A percentile compares a stretch with the other conserved stretches of the same genome.
Evolutionary conservation across 257 asterid genomes (phyloP).

Genomic region (Solanum rostratum): DNA sequence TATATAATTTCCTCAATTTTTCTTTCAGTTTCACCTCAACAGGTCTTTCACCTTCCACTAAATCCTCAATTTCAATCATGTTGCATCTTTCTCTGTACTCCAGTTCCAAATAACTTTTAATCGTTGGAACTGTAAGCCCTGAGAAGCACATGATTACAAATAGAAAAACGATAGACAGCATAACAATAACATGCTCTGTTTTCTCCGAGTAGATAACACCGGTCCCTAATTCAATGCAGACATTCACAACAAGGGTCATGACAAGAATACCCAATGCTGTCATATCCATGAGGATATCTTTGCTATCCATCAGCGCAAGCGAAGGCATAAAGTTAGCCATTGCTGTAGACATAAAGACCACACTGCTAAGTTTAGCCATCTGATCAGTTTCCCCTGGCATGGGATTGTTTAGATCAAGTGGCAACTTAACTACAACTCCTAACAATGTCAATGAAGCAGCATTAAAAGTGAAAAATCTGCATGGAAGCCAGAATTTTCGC

Average conservation of each 20-base stretch:
- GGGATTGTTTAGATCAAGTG: conserved; percentile 5
- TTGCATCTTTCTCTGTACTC: neutral
- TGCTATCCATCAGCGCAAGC: neutral
- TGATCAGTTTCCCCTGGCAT: conserved; percentile 1
- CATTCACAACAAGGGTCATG: neutral
- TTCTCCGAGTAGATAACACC: conserved; percentile 5
- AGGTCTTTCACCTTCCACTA: neutral
- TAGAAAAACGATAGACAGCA: conserved; percentile 38
- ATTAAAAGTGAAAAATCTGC: conserved; percentile 8
- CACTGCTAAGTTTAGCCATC: conserved; percentile 12
- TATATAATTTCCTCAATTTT: neutral
- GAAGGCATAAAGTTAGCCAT: conserved; percentile 9
- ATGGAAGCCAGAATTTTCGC: conserved; percentile 13
- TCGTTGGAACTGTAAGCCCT: conserved; percentile 7
- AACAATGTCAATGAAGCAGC: conserved; percentile 7
- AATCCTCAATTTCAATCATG: neutral
- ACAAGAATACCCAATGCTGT: conserved; percentile 3
- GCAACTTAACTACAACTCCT: conserved; percentile 4
- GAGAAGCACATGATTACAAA: conserved; percentile 35
- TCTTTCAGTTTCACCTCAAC: neutral
- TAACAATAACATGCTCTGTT: conserved; percentile 30
- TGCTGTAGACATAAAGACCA: conserved; percentile 6
- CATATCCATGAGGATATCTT: neutral
- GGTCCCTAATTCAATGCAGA: neutral
- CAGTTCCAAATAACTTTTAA: neutral